phyloP scores from a whole-genome alignment of 2,329 filamentous ascomycete species.

The Tympanopsis confertula region DNA sequence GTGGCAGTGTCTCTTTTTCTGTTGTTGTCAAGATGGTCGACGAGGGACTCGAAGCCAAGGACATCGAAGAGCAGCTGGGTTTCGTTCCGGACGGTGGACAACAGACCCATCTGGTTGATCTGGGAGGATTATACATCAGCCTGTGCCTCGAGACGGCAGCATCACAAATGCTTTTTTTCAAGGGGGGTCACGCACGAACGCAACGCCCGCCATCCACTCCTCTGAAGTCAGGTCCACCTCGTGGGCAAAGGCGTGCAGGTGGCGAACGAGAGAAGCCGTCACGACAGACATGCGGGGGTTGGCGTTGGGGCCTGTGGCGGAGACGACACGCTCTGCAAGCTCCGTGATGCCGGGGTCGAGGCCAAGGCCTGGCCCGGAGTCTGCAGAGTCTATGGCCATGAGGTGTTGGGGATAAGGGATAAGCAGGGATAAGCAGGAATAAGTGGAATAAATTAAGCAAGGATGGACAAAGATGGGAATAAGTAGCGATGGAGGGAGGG shows the following conservation, averaged over 20 bases:
- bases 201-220: conserved; percentile 66
- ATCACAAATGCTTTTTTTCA: neutral
- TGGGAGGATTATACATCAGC: too few relatives aligned
- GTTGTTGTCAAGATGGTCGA: conserved; percentile 72
- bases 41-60: conserved; percentile 64
- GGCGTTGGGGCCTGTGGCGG: conserved; percentile 63
- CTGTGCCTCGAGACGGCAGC: too few relatives aligned
- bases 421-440: too few relatives aligned
- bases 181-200: conserved; percentile 31
- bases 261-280: conserved; percentile 55
- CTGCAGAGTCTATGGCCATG: too few relatives aligned
- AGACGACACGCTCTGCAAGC: conserved; percentile 66
- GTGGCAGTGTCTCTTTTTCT: conserved; percentile 43
- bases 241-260: conserved; percentile 72
- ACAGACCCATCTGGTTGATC: conserved; percentile 60
- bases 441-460: too few relatives aligned
- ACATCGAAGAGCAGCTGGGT: conserved; percentile 63
- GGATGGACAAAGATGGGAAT: too few relatives aligned
- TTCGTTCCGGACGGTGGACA: conserved; percentile 62
- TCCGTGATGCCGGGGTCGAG: conserved; percentile 12
- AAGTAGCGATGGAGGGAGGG: too few relatives aligned
- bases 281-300: conserved; percentile 57
- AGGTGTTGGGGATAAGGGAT: too few relatives aligned
- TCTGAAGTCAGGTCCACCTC: conserved; percentile 70
- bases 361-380: too few relatives aligned